A percentile compares a stretch with the other conserved stretches of the same genome.
Evolutionary conservation across 371 early-diverging fungal species (phyloP).

Genomic region (Actinomortierella wolfii): DNA sequence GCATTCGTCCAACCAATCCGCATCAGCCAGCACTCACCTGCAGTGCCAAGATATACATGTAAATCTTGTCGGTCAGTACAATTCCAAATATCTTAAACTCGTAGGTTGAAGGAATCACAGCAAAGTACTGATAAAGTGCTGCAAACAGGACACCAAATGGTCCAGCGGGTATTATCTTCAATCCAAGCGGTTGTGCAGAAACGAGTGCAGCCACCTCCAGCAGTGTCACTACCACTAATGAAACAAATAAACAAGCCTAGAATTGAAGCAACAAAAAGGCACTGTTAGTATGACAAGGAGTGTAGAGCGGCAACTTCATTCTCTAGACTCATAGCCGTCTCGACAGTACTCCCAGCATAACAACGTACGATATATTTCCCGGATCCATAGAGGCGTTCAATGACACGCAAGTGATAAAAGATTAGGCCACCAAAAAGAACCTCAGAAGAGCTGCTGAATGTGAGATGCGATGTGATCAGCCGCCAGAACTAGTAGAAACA

Average conservation of each 20-base stretch:
- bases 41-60: constrained; percentile 60
- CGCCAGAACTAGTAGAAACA: constrained; percentile 59
- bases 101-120: constrained; percentile 63
- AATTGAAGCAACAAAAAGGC: not conserved
- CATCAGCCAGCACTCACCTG: constrained; percentile 52
- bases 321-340: too few species aligned
- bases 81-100: constrained; percentile 68
- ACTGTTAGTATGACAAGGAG: too few species aligned
- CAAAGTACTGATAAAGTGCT: constrained; percentile 63
- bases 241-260: constrained; percentile 66
- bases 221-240: constrained; percentile 57
- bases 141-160: constrained; percentile 72
- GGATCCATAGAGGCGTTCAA: constrained; percentile 77
- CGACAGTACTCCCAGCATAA: not conserved
- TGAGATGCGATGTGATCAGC: constrained; percentile 59
- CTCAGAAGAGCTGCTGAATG: constrained; percentile 69
- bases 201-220: constrained; percentile 58
- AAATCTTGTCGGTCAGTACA: constrained; percentile 65
- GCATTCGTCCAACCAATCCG: not conserved
- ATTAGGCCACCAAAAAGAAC: constrained; percentile 70
- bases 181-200: constrained; percentile 52
- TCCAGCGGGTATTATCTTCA: constrained; percentile 63
- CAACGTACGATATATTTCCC: constrained; percentile 65
- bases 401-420: constrained; percentile 67
- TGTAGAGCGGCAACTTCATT: too few species aligned